These are phyloP conservation scores for Entomortierella parvispora DNA, from an alignment of 192 early-diverging fungal species.

Conservation along the genomic window DNA sequence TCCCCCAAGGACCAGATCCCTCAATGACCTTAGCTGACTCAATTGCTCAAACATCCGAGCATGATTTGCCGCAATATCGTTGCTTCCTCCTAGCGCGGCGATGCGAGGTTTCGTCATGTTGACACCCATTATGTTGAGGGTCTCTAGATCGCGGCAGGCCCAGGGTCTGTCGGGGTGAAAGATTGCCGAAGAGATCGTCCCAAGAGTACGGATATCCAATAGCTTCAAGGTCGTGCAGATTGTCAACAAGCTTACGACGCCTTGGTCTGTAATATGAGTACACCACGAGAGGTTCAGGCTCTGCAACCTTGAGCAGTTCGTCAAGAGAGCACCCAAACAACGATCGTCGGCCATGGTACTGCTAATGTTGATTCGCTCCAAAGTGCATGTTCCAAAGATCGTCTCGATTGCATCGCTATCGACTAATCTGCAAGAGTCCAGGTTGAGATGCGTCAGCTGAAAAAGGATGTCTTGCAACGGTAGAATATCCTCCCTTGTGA, in stretches of 20 bases:
- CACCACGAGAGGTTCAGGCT: slow-evolving; percentile 36
- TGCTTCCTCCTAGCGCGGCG: no score
- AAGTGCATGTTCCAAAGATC: slow-evolving; percentile 18
- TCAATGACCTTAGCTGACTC: slow-evolving; percentile 26
- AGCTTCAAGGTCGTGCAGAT: slow-evolving; percentile 5
- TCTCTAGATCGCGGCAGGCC: slow-evolving; percentile 29
- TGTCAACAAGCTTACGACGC: slow-evolving; percentile 10
- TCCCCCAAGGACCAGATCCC: slow-evolving; percentile 38
- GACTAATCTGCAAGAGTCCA: slow-evolving; percentile 41
- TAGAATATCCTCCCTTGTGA: slow-evolving; percentile 25
- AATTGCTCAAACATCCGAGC: slow-evolving; percentile 37
- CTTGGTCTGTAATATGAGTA: slow-evolving; percentile 21
- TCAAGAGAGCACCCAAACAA: slow-evolving; percentile 11
- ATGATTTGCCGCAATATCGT: slow-evolving; percentile 9
- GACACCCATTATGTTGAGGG: slow-evolving; percentile 31
- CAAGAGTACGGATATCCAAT: slow-evolving; percentile 26
- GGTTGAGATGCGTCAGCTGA: slow-evolving; percentile 22
- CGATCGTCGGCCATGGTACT: slow-evolving; percentile 22
- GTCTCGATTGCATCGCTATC: slow-evolving; percentile 1
- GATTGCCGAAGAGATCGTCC: slow-evolving; percentile 17
- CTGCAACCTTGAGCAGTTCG: slow-evolving; percentile 17
- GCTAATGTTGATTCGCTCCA: slow-evolving; percentile 40
- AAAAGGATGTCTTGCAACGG: slow-evolving; percentile 8
- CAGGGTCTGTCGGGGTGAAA: slow-evolving; percentile 17
- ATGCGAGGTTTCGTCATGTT: slow-evolving; percentile 24